Evolutionary conservation across 1,139 yeast genomes (phyloP), one percentile per base, ranked within the genome.

Genomic region (Hyphopichia wangnamkhiaoensis): DNA sequence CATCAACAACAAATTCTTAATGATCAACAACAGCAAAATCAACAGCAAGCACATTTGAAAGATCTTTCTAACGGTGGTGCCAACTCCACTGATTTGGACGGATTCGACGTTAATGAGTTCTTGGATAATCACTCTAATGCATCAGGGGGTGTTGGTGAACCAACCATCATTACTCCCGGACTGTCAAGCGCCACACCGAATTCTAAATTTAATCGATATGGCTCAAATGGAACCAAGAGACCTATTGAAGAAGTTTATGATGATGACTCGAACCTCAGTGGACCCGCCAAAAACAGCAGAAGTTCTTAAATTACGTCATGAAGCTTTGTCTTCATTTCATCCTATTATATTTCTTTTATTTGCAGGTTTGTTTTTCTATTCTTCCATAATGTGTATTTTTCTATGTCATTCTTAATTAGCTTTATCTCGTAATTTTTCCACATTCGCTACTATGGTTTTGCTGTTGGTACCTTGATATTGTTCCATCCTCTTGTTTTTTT

Each of bases 101-200:
- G 61, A 17, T 68, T 68, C 47, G 72, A 68, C 46, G 71, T 68
- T 16, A 63, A 61, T 43, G 71, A 68, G 40, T 68, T 68, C 44
- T 51, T 68, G 31, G 56, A 58, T 39, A 52, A 49, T 26, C 41
- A 36, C 5, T 13, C 24, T n/a, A 21, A 23, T 14, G 18, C 24
- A 15, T 24, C 34, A 4, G 15, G 12, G n/a, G n/a, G n/a, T 23
- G n/a, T 4, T 17, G 28, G 34, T 12, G 31, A 32, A 7, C 45
- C 47, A 7, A 35, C 40, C 13, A 33, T 41, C 5, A 37, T 41
- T 13, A 43, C 52, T 2, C 50, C 53, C 17, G 45, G 37, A 15
- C 21, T 24, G 39, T 33, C 35, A 40, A 43, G 15, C 41, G 16
- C 26, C 17, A 32, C 25, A n/a, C 28, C 35, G 19, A 21, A 18